Percentiles rank a stretch among this genome's conserved stretches.
phyloP scores from a whole-genome alignment of 2,329 filamentous ascomycete genomes.

The Lizonia empirigonia region DNA sequence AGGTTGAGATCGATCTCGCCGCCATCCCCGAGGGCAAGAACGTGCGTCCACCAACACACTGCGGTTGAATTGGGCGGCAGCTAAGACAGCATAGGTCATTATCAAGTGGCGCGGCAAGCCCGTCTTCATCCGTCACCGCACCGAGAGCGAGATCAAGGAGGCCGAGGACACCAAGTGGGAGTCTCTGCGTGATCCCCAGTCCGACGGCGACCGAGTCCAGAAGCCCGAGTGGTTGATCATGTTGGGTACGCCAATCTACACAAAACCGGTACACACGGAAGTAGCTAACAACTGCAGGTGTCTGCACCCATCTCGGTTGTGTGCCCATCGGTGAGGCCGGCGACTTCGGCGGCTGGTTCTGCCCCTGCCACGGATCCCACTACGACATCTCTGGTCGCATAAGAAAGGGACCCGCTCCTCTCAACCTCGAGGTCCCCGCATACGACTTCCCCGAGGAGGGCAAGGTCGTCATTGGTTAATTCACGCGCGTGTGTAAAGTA shows the following conservation, averaged over 20 bases:
- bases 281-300: conserved; percentile 63
- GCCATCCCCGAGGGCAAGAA: conserved; percentile 99
- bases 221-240: conserved; percentile 99
- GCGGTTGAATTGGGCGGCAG: conserved; percentile 1
- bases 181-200: conserved; percentile 85
- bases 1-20: conserved; percentile 95
- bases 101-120: conserved; percentile 99
- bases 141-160: conserved; percentile 88
- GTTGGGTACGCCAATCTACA: conserved; percentile 71
- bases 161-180: conserved; percentile 87
- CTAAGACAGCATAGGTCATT: conserved; percentile 70
- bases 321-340: conserved; percentile 98
- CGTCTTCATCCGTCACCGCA: conserved; percentile 99
- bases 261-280: background rate
- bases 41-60: conserved; percentile 61
- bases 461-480: conserved; percentile 89
- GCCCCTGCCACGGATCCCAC: conserved; percentile 99
- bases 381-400: conserved; percentile 99
- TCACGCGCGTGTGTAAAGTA: conserved; percentile 31
- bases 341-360: conserved; percentile 99
- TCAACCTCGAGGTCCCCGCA: conserved; percentile 93
- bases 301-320: conserved; percentile 99
- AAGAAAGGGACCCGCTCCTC: conserved; percentile 93
- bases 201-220: conserved; percentile 92
- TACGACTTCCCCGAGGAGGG: conserved; percentile 94